Base-by-base conservation (phyloP, 306 rosid genomes). In the Ormosia emarginata region DNA sequence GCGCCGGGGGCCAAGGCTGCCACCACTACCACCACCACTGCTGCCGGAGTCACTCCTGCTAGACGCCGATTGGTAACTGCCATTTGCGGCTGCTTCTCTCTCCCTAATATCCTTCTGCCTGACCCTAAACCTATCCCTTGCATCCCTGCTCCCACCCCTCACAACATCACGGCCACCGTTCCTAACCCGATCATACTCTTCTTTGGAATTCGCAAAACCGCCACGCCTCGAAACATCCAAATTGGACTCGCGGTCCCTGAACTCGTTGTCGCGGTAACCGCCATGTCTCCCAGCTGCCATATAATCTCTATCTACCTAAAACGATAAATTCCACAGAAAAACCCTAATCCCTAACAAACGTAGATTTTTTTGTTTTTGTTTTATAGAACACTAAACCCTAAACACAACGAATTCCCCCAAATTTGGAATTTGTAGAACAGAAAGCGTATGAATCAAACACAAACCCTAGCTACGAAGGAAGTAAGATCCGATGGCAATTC, bases 201-300 rank as follows among this genome's bases (percentile, higher is more conserved):
- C 97, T 36, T 92, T 91, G 3, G 88, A 79, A 82, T 67, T 83
- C 15, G 85, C 24, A 1, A 79, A 82, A 57, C 84, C 84, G 12
- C 82, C 52, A 12, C 77, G 86, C 53, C 88, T 86, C 1, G 92
- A 69, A 68, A 68, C 85, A 29, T 93, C 98, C 66, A 89, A 73
- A 63, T 75, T 84, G 46, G 96, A 88, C 80, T 90, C 99, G 5
- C 91, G 90, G 62, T 92, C 96, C 86, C 92, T 88, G 66, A 87
- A 81, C 79, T 90, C 98, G 74, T 82, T 90, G 11, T 92, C 96
- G 39, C 88, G 93, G 83, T 89, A 93, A 67, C 91, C 91, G 30
- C 97, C 97, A 81, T 90, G 92, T 74, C 96, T 89, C 24, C 99
- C 98, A 83, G 97, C 93, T 52, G 99, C 94, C 99, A 95, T 95